Conservation (phyloP, 2,329 filamentous ascomycete genomes). For the Cladosporium sp. region DNA sequence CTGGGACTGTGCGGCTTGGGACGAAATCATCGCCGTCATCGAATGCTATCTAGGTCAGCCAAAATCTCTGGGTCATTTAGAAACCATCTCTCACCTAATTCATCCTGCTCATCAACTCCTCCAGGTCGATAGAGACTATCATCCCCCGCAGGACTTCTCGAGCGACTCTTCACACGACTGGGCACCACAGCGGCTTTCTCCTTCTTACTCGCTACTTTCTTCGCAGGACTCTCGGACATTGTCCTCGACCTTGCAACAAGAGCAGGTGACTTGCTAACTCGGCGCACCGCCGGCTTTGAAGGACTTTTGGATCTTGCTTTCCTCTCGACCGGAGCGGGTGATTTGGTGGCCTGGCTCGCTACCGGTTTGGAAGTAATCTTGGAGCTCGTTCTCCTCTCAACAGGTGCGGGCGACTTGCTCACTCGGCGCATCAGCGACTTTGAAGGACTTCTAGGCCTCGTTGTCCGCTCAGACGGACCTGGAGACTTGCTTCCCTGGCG, state of each 20-base stretch:
- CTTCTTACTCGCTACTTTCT: not conserved
- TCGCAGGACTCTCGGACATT: conserved; percentile 5
- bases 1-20: not conserved
- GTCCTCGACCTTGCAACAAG: not conserved
- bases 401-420: not conserved
- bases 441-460: not conserved
- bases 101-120: not conserved
- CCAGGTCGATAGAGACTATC: not conserved
- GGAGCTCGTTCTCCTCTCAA: not conserved
- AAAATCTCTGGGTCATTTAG: no score
- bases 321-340: not conserved
- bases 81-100: not conserved
- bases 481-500: not conserved
- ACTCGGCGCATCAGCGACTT: not conserved
- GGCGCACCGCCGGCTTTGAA: not conserved
- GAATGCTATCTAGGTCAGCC: no score
- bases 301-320: not conserved
- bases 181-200: not conserved
- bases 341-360: not conserved
- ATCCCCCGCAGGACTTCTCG: not conserved
- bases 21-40: not conserved
- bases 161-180: not conserved
- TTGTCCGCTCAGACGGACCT: not conserved
- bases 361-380: not conserved
- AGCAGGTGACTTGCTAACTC: not conserved